Evolutionary conservation across 805 yeast species (phyloP).

Genomic region (Teunomyces stri): DNA sequence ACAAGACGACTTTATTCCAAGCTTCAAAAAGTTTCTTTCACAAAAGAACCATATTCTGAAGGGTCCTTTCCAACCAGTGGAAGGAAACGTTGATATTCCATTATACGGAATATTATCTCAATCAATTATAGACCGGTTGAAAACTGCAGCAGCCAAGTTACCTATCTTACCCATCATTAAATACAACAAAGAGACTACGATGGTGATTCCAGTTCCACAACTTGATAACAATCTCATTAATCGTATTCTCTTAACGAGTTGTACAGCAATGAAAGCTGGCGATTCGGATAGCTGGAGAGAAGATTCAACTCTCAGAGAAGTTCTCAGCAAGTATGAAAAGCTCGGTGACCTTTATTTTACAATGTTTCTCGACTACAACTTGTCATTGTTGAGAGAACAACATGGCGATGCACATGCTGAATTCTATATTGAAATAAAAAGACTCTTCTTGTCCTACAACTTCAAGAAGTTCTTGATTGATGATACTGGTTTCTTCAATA

Average conservation of each 20-base stretch:
- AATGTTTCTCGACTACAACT: neutral
- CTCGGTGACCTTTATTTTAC: slow-evolving; percentile 7
- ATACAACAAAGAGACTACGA: neutral
- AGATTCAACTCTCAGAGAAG: slow-evolving; percentile 3
- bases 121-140: neutral
- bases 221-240: slow-evolving; percentile 1
- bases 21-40: neutral
- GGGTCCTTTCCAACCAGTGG: neutral
- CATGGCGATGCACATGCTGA: neutral
- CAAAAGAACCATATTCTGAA: neutral
- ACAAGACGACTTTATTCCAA: neutral
- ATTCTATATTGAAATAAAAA: neutral
- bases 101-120: neutral
- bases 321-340: neutral
- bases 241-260: neutral
- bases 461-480: slow-evolving; percentile 10
- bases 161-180: neutral
- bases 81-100: neutral
- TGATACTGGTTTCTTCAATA: slow-evolving; percentile 7
- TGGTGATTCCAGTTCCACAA: slow-evolving; percentile 1
- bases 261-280: neutral
- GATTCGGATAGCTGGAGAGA: neutral
- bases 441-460: slow-evolving; percentile 9
- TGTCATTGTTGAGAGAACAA: neutral
- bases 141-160: neutral